Evolutionary conservation across 345 rosid genomes (phyloP).

Genomic region (Ceriops tagal): DNA sequence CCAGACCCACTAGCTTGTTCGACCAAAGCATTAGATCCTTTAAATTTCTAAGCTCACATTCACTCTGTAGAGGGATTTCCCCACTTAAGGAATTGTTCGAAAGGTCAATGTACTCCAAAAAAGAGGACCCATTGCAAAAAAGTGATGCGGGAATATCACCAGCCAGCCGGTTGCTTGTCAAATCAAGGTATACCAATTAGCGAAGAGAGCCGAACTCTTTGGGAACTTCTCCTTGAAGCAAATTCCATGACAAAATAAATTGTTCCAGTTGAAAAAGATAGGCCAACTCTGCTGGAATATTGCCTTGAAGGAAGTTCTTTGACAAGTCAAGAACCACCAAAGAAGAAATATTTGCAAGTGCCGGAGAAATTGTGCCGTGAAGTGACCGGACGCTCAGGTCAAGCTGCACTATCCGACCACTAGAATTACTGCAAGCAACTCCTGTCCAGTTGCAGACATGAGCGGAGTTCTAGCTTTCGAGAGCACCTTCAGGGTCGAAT

Average conservation of each 20-base stretch:
- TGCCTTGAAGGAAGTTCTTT: conserved; percentile 57
- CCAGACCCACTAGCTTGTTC: conserved; percentile 48
- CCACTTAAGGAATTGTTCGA: conserved; percentile 78
- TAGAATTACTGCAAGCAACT: conserved; percentile 53
- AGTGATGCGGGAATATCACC: conserved; percentile 55
- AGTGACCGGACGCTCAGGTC: conserved; percentile 60
- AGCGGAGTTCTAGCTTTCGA: conserved; percentile 49
- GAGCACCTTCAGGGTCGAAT: conserved; percentile 46
- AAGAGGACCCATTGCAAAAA: conserved; percentile 55
- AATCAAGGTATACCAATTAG: conserved; percentile 51
- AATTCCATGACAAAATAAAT: conserved; percentile 62
- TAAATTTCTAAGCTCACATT: conserved; percentile 48
- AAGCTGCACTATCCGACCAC: conserved; percentile 38
- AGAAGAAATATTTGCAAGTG: conserved; percentile 57
- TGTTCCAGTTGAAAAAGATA: conserved; percentile 45
- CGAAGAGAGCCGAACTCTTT: conserved; percentile 45
- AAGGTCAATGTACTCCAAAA: conserved; percentile 62
- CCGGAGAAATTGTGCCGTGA: conserved; percentile 57
- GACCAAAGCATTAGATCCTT: conserved; percentile 82
- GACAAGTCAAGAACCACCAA: conserved; percentile 69
- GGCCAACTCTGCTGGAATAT: conserved; percentile 63
- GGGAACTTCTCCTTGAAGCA: conserved; percentile 66
- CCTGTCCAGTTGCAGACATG: conserved; percentile 81
- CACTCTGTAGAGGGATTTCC: conserved; percentile 46
- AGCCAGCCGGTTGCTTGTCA: conserved; percentile 51